A percentile compares a stretch with the other conserved stretches of the same genome.
These are phyloP conservation scores for Trichoderma sp. DNA, from an alignment of 2,329 filamentous ascomycete genomes.

Conservation along the genomic window DNA sequence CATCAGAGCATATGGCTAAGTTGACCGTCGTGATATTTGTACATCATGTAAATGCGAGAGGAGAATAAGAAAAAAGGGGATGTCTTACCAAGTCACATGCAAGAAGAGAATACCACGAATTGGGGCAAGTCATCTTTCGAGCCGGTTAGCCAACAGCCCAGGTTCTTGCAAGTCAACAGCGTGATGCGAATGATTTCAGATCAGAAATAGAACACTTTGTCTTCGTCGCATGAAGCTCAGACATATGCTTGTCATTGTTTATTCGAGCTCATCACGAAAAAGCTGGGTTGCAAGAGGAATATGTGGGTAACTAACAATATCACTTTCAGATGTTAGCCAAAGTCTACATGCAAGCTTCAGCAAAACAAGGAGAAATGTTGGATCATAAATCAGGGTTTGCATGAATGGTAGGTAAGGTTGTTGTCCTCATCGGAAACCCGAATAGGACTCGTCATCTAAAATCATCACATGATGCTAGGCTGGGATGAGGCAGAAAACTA, in stretches of 20 bases:
- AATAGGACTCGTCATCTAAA: slow-evolving; percentile 78
- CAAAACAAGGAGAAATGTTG: not conserved
- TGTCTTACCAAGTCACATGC: slow-evolving; percentile 30
- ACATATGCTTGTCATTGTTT: slow-evolving; percentile 96
- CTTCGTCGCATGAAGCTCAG: slow-evolving; percentile 63
- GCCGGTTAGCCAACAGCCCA: slow-evolving; percentile 28
- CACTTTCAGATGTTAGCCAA: slow-evolving; percentile 25
- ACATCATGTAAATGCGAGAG: slow-evolving; percentile 37
- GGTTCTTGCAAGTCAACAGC: slow-evolving; percentile 19
- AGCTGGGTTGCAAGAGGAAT: slow-evolving; percentile 21
- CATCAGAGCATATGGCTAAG: slow-evolving; percentile 49
- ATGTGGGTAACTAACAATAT: slow-evolving; percentile 27
- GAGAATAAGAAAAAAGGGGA: not conserved
- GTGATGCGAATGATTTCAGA: slow-evolving; percentile 25
- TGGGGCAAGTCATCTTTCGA: not conserved
- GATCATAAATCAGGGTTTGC: slow-evolving; percentile 49
- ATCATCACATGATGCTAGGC: slow-evolving; percentile 34
- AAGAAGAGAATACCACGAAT: not conserved
- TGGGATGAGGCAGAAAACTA: not conserved
- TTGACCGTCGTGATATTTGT: slow-evolving; percentile 50
- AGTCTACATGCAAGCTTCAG: slow-evolving; percentile 18
- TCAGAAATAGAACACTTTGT: slow-evolving; percentile 39
- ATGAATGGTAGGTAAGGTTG: slow-evolving; percentile 71
- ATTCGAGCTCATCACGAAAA: slow-evolving; percentile 77
- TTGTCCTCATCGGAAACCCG: slow-evolving; percentile 69